Base-by-base conservation (phyloP, 2,329 filamentous ascomycete genomes). In the Phyllosticta capitalensis region DNA sequence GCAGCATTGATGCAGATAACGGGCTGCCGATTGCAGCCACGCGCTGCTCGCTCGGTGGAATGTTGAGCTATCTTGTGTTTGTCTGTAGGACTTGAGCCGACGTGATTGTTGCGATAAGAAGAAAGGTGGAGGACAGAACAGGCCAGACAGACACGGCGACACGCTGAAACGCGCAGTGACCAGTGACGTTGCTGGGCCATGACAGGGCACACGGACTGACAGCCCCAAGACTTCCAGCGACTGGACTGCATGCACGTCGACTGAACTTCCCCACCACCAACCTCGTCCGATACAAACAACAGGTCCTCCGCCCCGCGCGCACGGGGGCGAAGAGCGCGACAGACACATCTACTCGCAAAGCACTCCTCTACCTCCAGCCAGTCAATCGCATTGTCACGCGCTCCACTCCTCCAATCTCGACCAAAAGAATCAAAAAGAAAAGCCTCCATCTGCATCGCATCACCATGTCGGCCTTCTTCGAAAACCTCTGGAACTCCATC, bases 401-500 rank as follows among this genome's bases (percentile, higher is more conserved):
- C 38, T 45, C 38, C 38, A 45, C 12, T n/a, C 4, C 14, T 45
- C 38, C 30, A 14, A 10, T n/a, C 38, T 45, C 38, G 14, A n/a
- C 38, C 38, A 45, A 1, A 6, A 12, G 1, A 6, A 12, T n/a
- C 7, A 45, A 17, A n/a, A n/a, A 3, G 2, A n/a, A 45, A 14
- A n/a, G 4, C n/a, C 38, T 45, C 4, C 17, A 3, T 17, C 38
- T 45, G 17, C 38, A 45, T 45, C 38, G n/a, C 5, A 6, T n/a
- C 38, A 17, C 52, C 57, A 59, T 59, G 58, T 59, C 58, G 53
- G 52, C 55, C 21, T 59, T 59, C 49, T 59, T 59, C 53, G 58
- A 59, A 26, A 59, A 92, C 65, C 87, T 96, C 62, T 95, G 90
- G 88, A 83, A 88, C 71, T 95, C 90, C 69, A 86, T 97, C 79